phyloP scores from a whole-genome alignment of 1,139 yeast genomes.

The Suhomyces terraborum region DNA sequence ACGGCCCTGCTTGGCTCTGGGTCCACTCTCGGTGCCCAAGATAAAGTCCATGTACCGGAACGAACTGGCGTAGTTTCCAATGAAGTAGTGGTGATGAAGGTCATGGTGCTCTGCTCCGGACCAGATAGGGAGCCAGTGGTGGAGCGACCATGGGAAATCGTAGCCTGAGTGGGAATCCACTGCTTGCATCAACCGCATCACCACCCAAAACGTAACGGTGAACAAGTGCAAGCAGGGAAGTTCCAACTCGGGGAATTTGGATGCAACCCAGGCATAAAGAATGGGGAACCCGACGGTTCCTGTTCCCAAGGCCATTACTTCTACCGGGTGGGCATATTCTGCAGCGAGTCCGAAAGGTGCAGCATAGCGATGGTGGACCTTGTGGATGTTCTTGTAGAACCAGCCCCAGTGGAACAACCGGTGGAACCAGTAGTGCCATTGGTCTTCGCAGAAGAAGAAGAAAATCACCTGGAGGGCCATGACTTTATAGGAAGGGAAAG shows the following conservation, averaged over 20 bases:
- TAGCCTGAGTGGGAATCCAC: slow-evolving; percentile 97
- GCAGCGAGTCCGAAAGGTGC: slow-evolving; percentile 97
- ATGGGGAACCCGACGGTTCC: slow-evolving; percentile 96
- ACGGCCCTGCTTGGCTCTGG: slow-evolving; percentile 61
- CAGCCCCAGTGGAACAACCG: slow-evolving; percentile 82
- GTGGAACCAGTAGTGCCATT: slow-evolving; percentile 97
- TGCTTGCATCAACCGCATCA: slow-evolving; percentile 88
- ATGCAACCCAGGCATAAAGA: slow-evolving; percentile 46
- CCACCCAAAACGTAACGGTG: slow-evolving; percentile 84
- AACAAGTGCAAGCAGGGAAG: slow-evolving; percentile 76
- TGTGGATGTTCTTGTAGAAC: slow-evolving; percentile 88
- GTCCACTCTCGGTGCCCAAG: slow-evolving; percentile 82
- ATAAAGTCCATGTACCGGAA: slow-evolving; percentile 93
- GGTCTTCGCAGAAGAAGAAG: slow-evolving; percentile 84
- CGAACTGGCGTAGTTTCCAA: slow-evolving; percentile 89
- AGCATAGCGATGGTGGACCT: slow-evolving; percentile 94
- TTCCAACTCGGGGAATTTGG: slow-evolving; percentile 39
- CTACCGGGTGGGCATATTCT: slow-evolving; percentile 94
- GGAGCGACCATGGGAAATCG: slow-evolving; percentile 95
- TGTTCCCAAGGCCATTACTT: slow-evolving; percentile 84
- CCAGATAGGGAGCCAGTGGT: slow-evolving; percentile 91
- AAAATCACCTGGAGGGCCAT: slow-evolving; percentile 66
- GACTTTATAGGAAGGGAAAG: slow-evolving; percentile 68
- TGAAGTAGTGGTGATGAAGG: slow-evolving; percentile 91
- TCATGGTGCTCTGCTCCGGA: slow-evolving; percentile 99